A percentile compares a stretch with the other conserved stretches of the same genome.
Conservation (phyloP, 805 yeast genomes). For the Schwanniomyces occidentalis region DNA sequence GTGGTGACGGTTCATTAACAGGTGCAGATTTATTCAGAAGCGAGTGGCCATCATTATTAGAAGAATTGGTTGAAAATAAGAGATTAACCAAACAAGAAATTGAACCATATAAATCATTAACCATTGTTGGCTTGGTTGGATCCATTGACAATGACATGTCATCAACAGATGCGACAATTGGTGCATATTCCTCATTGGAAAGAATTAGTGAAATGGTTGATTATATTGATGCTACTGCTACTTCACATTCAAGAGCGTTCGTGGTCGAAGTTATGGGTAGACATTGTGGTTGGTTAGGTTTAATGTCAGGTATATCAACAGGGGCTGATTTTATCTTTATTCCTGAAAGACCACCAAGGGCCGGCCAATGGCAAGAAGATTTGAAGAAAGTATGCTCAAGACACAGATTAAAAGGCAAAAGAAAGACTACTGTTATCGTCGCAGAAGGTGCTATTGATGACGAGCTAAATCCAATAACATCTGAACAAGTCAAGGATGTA, state of each 20-base stretch:
- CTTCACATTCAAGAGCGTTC: conserved; percentile 79
- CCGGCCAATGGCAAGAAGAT: conserved; percentile 64
- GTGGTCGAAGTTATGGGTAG: conserved; percentile 89
- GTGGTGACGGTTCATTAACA: conserved; percentile 82
- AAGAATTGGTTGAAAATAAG: conserved; percentile 51
- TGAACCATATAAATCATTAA: conserved; percentile 53
- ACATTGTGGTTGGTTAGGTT: conserved; percentile 86
- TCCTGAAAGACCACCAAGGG: conserved; percentile 74
- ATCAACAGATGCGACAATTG: conserved; percentile 81
- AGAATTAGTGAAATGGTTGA: conserved; percentile 75
- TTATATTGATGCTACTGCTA: conserved; percentile 82
- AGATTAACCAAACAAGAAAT: conserved; percentile 48
- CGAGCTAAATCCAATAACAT: conserved; percentile 65
- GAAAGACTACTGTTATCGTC: conserved; percentile 77
- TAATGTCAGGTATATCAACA: conserved; percentile 78
- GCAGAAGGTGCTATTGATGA: conserved; percentile 83
- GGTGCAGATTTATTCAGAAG: conserved; percentile 77
- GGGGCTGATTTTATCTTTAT: conserved; percentile 80
- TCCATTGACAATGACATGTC: conserved; percentile 87
- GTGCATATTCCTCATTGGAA: conserved; percentile 76
- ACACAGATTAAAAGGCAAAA: conserved; percentile 70
- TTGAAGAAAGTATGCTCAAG: conserved; percentile 61
- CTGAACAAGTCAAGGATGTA: conserved; percentile 64
- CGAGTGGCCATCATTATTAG: conserved; percentile 74
- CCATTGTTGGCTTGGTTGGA: conserved; percentile 75